Conservation (phyloP, 2,329 filamentous ascomycete genomes). For the Penicillium sp. region DNA sequence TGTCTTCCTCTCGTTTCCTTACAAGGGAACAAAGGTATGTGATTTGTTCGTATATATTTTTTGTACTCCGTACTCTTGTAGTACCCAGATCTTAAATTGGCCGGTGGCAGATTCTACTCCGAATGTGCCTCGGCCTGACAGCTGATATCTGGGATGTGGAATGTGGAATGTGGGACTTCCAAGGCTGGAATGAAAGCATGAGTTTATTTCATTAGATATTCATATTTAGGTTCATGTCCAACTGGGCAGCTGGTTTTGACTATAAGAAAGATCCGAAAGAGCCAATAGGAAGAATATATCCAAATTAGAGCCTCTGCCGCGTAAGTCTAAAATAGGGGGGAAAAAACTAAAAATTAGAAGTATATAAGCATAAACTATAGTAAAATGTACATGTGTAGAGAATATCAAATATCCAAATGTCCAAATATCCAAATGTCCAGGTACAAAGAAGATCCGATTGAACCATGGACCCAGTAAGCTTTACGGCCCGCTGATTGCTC, state of each 20-base stretch:
- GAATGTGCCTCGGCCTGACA: neutral
- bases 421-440: neutral
- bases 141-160: neutral
- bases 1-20: neutral
- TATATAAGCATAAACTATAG: neutral
- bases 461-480: neutral
- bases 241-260: no score
- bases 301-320: neutral
- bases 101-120: slow-evolving; percentile 4
- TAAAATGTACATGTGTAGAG: neutral
- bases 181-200: neutral
- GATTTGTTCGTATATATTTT: neutral
- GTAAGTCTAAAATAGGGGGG: neutral
- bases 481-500: slow-evolving; percentile 4
- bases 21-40: neutral
- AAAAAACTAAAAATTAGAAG: neutral
- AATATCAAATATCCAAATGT: no score
- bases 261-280: neutral
- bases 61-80: neutral
- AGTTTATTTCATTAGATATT: neutral
- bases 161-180: neutral
- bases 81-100: neutral
- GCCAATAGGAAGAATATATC: neutral
- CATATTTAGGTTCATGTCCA: neutral
- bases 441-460: neutral